Conservation (phyloP, 345 rosid species). For the Cardamine resedifolia region DNA sequence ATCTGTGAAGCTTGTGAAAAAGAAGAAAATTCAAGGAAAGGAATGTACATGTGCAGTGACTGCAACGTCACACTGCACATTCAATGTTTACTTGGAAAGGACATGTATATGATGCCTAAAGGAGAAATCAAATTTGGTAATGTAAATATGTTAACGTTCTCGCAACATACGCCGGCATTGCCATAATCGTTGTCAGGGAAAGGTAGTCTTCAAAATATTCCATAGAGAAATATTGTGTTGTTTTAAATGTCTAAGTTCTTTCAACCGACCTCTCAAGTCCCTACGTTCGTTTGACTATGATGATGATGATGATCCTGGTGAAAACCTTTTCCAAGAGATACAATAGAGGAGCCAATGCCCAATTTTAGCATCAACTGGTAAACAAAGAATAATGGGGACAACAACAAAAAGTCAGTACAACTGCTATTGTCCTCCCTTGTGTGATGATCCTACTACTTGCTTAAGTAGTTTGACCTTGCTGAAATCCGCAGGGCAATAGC, state of each 20-base stretch:
- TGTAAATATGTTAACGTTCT: too few species aligned
- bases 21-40: background rate
- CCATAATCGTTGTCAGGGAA: background rate
- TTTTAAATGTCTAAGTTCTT: too few species aligned
- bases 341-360: background rate
- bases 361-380: background rate
- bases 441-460: constrained; percentile 42
- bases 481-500: constrained; percentile 50
- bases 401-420: background rate
- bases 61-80: background rate
- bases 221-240: background rate
- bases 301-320: too few species aligned
- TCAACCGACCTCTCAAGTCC: too few species aligned
- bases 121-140: too few species aligned
- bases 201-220: background rate
- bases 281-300: too few species aligned
- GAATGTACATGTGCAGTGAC: background rate
- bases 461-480: constrained; percentile 68
- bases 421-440: constrained; percentile 20
- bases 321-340: background rate
- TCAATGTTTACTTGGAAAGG: background rate
- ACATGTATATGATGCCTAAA: background rate
- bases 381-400: constrained; percentile 15
- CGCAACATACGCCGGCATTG: accelerated
- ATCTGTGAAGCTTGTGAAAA: constrained; percentile 3